phyloP scores from a whole-genome alignment of 2,329 filamentous ascomycete species.

The Colletotrichum spaethianum region DNA sequence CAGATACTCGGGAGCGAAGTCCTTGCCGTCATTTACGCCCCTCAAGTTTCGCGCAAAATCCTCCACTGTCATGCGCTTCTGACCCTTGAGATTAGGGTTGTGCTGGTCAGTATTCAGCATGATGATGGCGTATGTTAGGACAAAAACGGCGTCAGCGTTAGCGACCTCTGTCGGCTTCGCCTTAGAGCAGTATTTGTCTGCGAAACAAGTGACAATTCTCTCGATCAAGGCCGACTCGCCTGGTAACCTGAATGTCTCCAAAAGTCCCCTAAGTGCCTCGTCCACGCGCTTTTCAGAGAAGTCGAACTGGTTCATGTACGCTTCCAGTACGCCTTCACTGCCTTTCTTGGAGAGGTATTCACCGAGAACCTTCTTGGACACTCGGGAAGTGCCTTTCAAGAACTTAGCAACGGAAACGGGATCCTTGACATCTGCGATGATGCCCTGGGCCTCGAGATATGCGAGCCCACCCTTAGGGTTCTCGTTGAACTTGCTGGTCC shows the following conservation, averaged over 20 bases:
- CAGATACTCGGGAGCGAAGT: slow-evolving; percentile 88
- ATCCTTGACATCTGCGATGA: slow-evolving; percentile 83
- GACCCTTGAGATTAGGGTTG: slow-evolving; percentile 86
- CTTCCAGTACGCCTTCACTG: slow-evolving; percentile 87
- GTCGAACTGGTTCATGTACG: slow-evolving; percentile 90
- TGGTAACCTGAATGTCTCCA: slow-evolving; percentile 93
- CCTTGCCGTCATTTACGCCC: slow-evolving; percentile 86
- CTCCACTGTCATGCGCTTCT: slow-evolving; percentile 86
- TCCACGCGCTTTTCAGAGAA: slow-evolving; percentile 90
- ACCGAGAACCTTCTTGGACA: slow-evolving; percentile 92
- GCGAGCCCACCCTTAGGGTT: slow-evolving; percentile 90
- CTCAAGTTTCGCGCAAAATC: slow-evolving; percentile 92
- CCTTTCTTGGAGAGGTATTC: slow-evolving; percentile 94
- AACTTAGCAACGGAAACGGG: slow-evolving; percentile 88
- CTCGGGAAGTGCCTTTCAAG: slow-evolving; percentile 85
- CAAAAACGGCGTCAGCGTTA: slow-evolving; percentile 89
- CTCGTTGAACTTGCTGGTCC: slow-evolving; percentile 94
- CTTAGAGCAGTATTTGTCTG: slow-evolving; percentile 84
- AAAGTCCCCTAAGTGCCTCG: slow-evolving; percentile 87
- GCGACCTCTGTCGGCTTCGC: slow-evolving; percentile 81
- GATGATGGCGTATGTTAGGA: slow-evolving; percentile 96
- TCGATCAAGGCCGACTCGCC: slow-evolving; percentile 95
- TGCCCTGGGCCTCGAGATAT: slow-evolving; percentile 86
- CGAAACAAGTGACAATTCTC: slow-evolving; percentile 89
- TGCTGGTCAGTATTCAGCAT: slow-evolving; percentile 98